A percentile compares a stretch with the other conserved stretches of the same genome.
Evolutionary conservation across 257 asterid genomes (phyloP).

Genomic region (Echites panduratus): DNA sequence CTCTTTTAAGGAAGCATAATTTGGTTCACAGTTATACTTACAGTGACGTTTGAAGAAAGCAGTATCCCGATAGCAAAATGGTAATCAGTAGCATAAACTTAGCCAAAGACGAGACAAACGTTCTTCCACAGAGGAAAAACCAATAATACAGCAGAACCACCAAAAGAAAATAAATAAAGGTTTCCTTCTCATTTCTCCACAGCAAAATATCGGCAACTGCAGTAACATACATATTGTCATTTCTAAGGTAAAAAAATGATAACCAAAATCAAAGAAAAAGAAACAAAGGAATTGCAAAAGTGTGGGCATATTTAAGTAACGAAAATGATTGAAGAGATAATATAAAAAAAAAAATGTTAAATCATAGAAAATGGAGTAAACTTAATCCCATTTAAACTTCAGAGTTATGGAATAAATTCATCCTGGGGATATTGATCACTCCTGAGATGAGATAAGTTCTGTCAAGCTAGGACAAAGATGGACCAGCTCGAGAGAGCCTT

Average conservation of each 20-base stretch:
- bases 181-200: constrained; percentile 90
- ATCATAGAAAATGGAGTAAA: background rate
- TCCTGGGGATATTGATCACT: background rate
- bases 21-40: constrained; percentile 32
- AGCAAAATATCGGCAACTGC: constrained; percentile 92
- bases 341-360: background rate
- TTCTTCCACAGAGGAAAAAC: constrained; percentile 76
- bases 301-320: background rate
- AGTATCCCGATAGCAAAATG: constrained; percentile 50
- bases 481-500: background rate
- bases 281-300: background rate
- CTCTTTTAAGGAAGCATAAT: background rate
- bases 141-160: constrained; percentile 60
- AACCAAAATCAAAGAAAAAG: background rate
- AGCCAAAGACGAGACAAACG: constrained; percentile 69
- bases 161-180: constrained; percentile 54
- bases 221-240: constrained; percentile 29
- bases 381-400: background rate
- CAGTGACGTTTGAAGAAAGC: constrained; percentile 53
- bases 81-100: constrained; percentile 57
- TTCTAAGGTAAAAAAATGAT: background rate
- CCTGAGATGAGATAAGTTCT: background rate
- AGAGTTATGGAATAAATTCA: background rate
- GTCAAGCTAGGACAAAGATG: background rate
- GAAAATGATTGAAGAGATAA: constrained; percentile 3